A percentile compares a stretch with the other conserved stretches of the same genome.
phyloP scores from a whole-genome alignment of 768 basidiomycete species.

The Kwoniella sp. region DNA sequence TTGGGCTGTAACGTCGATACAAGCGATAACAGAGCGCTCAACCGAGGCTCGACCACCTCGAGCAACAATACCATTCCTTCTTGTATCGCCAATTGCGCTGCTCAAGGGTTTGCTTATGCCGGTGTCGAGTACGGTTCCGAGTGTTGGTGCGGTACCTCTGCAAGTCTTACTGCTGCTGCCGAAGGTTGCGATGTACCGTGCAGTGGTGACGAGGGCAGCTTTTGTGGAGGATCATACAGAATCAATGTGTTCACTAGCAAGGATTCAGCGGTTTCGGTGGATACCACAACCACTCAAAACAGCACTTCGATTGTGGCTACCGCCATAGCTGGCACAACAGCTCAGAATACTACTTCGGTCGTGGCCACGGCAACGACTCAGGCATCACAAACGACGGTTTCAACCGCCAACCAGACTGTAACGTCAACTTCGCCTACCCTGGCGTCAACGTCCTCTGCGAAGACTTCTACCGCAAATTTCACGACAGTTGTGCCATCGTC shows the following conservation, averaged over 20 bases:
- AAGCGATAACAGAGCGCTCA: slow-evolving; percentile 34
- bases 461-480: neutral
- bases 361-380: too few species aligned
- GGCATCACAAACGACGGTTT: too few species aligned
- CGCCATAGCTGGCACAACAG: neutral
- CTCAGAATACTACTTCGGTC: too few species aligned
- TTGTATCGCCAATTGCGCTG: slow-evolving; percentile 30
- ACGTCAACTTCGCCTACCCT: too few species aligned
- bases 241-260: slow-evolving; percentile 15
- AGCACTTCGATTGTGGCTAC: neutral
- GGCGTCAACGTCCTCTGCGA: neutral
- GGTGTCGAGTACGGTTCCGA: slow-evolving; percentile 38
- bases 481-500: too few species aligned
- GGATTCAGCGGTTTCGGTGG: neutral
- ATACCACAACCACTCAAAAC: neutral
- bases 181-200: slow-evolving; percentile 32
- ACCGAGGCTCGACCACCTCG: slow-evolving; percentile 29
- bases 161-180: slow-evolving; percentile 7
- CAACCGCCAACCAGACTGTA: too few species aligned
- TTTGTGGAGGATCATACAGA: slow-evolving; percentile 32
- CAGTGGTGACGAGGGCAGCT: slow-evolving; percentile 16
- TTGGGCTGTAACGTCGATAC: slow-evolving; percentile 36
- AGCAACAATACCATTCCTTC: slow-evolving; percentile 23
- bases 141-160: slow-evolving; percentile 29
- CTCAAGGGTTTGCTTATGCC: slow-evolving; percentile 22